Percentiles rank a stretch among this genome's conserved stretches.
Conservation (phyloP, 176 grass and related monocot genomes). For the Aegilops tauschii region DNA sequence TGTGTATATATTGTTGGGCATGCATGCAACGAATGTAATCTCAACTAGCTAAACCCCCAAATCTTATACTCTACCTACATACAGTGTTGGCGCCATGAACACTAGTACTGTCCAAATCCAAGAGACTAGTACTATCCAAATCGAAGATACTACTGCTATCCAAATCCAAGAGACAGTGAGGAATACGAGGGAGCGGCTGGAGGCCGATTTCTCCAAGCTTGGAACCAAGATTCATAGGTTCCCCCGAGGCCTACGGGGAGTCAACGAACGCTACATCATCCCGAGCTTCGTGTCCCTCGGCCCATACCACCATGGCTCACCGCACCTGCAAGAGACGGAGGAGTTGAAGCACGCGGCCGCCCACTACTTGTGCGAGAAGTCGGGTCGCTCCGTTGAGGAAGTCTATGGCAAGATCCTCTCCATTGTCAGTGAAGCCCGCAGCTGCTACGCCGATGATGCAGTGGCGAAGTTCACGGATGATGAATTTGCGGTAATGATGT, state of each 20-base stretch:
- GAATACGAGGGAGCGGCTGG: neutral
- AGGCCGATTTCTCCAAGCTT: neutral
- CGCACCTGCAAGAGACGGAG: neutral
- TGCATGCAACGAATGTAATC: no score
- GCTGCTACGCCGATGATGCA: neutral
- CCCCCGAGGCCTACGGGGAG: neutral
- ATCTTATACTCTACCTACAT: no score
- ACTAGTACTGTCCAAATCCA: no score
- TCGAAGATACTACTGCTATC: no score
- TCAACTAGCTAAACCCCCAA: no score
- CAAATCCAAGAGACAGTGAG: neutral
- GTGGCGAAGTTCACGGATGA: accelerated
- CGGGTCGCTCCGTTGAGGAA: neutral
- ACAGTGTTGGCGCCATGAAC: no score
- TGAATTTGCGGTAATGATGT: neutral
- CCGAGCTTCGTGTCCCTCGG: neutral
- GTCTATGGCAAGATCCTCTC: neutral
- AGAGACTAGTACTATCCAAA: no score
- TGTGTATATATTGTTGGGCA: no score
- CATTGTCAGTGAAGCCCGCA: neutral
- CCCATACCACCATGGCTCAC: neutral
- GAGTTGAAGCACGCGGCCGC: neutral
- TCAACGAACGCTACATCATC: neutral
- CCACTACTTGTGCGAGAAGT: neutral
- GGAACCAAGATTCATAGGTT: neutral